Evolutionary conservation across 768 basidiomycete genomes (phyloP).

Genomic region (Pisolithus microcarpus): DNA sequence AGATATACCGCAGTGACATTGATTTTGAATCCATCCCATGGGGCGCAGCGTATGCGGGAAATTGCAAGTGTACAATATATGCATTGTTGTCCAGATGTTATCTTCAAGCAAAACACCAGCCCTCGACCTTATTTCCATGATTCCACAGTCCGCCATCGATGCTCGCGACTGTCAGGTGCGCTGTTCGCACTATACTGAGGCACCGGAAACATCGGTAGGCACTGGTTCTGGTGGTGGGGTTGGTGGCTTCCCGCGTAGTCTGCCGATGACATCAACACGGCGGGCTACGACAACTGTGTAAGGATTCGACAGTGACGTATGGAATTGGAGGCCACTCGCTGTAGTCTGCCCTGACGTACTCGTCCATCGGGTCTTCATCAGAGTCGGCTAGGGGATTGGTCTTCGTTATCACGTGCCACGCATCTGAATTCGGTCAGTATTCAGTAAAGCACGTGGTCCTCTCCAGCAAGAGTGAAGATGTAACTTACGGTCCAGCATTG

Average conservation of each 20-base stretch:
- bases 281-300: constrained; percentile 30
- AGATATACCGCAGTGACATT: not conserved
- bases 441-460: not conserved
- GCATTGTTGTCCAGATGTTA: no score
- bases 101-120: not conserved
- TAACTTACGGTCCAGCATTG: constrained; percentile 40
- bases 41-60: no score
- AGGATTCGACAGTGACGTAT: not conserved
- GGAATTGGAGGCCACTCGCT: constrained; percentile 34
- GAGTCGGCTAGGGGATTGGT: constrained; percentile 66
- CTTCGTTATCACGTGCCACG: constrained; percentile 59
- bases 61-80: no score
- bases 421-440: constrained; percentile 44
- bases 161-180: constrained; percentile 21
- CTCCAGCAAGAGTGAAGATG: not conserved
- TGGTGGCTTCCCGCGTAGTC: constrained; percentile 44
- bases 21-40: no score
- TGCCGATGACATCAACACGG: constrained; percentile 45
- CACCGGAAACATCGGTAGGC: not conserved
- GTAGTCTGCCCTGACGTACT: constrained; percentile 58
- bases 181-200: not conserved
- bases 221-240: constrained; percentile 35
- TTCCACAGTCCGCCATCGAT: constrained; percentile 33
- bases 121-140: constrained; percentile 24
- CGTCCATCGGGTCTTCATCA: constrained; percentile 63